Conservation (phyloP, 257 asterid species). For the Capsicum baccatum region DNA sequence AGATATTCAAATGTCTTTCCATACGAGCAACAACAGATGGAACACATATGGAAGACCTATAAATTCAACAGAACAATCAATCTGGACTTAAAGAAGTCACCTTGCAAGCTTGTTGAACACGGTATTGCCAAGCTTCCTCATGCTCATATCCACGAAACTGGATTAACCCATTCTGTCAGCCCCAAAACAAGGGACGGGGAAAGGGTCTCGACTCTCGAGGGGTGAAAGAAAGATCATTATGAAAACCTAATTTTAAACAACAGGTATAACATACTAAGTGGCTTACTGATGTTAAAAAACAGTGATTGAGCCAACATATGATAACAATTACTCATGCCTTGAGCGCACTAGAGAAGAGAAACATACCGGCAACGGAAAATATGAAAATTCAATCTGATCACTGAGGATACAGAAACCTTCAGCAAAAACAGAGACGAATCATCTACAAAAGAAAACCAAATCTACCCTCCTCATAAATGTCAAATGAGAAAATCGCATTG, state of each 20-base stretch:
- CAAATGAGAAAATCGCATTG: not conserved
- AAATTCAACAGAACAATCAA: not conserved
- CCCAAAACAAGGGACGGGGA: not conserved
- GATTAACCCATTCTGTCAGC: not conserved
- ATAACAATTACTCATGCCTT: not conserved
- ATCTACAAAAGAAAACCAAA: not conserved
- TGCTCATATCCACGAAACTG: not conserved
- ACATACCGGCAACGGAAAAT: not conserved
- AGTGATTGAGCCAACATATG: not conserved
- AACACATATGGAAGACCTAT: not conserved
- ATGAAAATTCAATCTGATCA: not conserved
- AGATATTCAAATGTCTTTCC: not conserved
- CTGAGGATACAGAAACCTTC: not conserved
- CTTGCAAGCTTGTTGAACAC: not conserved
- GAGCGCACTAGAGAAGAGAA: not conserved
- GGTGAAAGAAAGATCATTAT: not conserved
- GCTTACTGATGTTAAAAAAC: not conserved
- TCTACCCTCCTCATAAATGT: not conserved
- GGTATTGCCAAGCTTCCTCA: not conserved
- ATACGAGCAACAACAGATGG: not conserved
- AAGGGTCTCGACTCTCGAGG: not conserved
- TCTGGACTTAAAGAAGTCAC: not conserved
- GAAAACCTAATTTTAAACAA: not conserved
- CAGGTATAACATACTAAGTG: not conserved
- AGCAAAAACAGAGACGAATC: not conserved